Base-by-base conservation (phyloP, 140 eudicot species). In the Bidens hawaiensis region DNA sequence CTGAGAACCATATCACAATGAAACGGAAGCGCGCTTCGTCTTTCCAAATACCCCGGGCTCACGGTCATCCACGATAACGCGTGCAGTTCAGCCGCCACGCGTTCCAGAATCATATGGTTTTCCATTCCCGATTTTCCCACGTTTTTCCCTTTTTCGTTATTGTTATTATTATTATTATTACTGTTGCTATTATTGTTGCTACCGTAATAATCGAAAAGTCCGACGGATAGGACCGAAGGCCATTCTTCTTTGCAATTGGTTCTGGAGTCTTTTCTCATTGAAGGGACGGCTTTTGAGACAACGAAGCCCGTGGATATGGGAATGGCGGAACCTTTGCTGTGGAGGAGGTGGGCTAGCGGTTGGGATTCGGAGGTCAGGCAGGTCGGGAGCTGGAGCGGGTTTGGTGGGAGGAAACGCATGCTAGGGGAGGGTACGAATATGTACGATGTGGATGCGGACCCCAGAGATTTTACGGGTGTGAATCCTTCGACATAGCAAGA, bases 11-110 rank as follows among this genome's bases (percentile, higher is more conserved):
- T 88, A 64, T 94, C 99, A 62, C 99, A 94, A 52, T 94, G 99
- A 70, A 94, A 88, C 22, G 99, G 99, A 64, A 94, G 67, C 6
- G 97, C 82, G 0, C 87, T 81, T 73, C 99, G 78, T 66, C 99
- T 78, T 57, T 94, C 97, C 65, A 85, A 67, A 70, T 94, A 94
- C 1, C 87, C 94, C 2, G 99, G 99, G 52, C 99, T 94, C 14
- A 82, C 90, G 0, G 99, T 94, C 99, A 94, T 81, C 99, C 99
- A 94, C 1, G 99, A 94, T 46, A 94, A 70, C 25, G 99, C 97
- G 57, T 94, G 94, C 47, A 94, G 78, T 56, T 94, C 99, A 16
- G 99, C 97, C 6, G 95, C 95, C 67, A 88, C 79, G 3, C 84
- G 69, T 46, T 94, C 97, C 4, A 94, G 81, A 60, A 85, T 80